Conservation (phyloP, 495 filamentous ascomycete genomes). For the Glonium stellatum region DNA sequence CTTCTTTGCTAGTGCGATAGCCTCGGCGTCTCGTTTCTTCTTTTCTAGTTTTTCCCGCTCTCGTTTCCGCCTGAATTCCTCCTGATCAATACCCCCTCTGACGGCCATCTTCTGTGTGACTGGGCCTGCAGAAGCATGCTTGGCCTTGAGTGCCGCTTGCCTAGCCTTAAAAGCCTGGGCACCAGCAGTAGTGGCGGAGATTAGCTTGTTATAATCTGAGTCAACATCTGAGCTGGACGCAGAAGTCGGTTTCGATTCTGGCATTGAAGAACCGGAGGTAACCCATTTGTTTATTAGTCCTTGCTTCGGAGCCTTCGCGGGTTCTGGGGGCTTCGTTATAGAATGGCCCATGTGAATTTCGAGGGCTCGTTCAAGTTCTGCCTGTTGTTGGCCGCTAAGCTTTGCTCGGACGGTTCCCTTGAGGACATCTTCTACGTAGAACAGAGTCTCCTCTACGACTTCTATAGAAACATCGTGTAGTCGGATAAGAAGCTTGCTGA, state of each 20-base stretch:
- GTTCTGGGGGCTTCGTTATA: conserved; percentile 39
- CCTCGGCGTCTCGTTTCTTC: conserved; percentile 60
- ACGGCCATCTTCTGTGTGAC: conserved; percentile 8
- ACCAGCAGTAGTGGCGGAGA: conserved; percentile 8
- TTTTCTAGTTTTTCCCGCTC: conserved; percentile 67
- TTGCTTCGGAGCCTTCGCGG: conserved; percentile 15
- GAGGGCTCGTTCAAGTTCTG: conserved; percentile 69
- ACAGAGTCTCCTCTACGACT: conserved; percentile 53
- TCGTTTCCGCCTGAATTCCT: conserved; percentile 44
- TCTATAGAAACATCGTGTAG: conserved; percentile 63
- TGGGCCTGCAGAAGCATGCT: background rate
- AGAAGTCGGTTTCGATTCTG: conserved; percentile 5
- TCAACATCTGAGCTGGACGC: background rate
- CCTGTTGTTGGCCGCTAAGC: conserved; percentile 67
- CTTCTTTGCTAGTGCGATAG: conserved; percentile 58
- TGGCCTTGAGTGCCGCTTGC: conserved; percentile 9
- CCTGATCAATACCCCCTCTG: conserved; percentile 4
- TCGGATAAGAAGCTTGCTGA: conserved; percentile 64
- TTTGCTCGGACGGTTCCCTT: conserved; percentile 60
- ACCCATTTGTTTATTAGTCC: conserved; percentile 24
- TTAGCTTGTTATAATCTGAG: conserved; percentile 7
- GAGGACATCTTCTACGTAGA: conserved; percentile 55
- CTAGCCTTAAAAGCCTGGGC: conserved; percentile 13
- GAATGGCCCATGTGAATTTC: conserved; percentile 64
- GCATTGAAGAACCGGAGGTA: conserved; percentile 1